Conservation (phyloP, 768 basidiomycete genomes). For the Termitomyces sp. region DNA sequence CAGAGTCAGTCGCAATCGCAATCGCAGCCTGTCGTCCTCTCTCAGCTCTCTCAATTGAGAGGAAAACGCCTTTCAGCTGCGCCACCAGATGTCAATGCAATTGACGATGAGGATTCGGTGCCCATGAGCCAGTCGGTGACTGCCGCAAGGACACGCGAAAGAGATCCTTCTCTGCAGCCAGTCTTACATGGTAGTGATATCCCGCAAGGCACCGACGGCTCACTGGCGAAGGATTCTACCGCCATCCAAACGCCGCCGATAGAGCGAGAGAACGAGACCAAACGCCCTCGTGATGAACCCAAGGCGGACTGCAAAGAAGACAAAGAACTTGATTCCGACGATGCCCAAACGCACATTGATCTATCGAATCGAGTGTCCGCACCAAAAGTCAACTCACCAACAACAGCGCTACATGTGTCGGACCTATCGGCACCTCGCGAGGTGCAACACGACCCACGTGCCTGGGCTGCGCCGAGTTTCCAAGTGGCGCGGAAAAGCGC, state of each 20-base stretch:
- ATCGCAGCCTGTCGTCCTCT: conserved; percentile 16
- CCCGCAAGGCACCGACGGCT: background rate
- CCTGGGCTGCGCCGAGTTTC: conserved; percentile 19
- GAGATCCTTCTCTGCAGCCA: background rate
- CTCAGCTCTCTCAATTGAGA: conserved; percentile 12
- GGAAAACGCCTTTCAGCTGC: background rate
- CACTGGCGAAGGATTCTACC: background rate
- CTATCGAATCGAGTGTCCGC: no score
- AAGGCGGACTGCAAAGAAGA: background rate
- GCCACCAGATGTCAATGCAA: background rate
- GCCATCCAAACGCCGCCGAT: background rate
- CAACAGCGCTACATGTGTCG: no score
- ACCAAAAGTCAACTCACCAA: no score
- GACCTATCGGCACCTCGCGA: background rate
- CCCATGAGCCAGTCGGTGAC: background rate
- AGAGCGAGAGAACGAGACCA: background rate
- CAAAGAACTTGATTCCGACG: conserved; percentile 11
- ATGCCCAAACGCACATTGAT: conserved; percentile 8
- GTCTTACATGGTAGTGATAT: background rate
- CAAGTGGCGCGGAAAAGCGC: conserved; percentile 2
- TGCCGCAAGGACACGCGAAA: background rate
- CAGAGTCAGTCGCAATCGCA: conserved; percentile 29
- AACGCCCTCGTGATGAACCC: no score
- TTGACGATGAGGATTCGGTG: background rate
- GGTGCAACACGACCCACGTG: conserved; percentile 14